Evolutionary conservation across 2,329 filamentous ascomycete genomes (phyloP).

Genomic region (Leptodontidium sp.): DNA sequence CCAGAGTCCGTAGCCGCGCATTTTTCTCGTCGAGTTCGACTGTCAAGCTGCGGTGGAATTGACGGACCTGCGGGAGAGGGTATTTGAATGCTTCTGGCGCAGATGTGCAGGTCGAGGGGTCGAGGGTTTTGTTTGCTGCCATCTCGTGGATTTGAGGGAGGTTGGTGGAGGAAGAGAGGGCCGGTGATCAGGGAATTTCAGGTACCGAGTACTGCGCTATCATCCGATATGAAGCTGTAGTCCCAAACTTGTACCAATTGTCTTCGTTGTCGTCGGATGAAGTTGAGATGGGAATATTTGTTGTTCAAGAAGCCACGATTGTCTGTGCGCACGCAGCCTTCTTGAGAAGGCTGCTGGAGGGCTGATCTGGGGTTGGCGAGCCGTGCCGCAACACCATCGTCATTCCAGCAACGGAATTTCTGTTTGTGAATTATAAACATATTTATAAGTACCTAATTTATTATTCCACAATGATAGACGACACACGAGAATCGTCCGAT

Average conservation of each 20-base stretch:
- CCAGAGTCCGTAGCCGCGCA: constrained; percentile 67
- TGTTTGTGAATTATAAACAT: too few relatives aligned
- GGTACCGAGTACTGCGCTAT: neutral
- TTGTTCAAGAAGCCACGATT: constrained; percentile 16
- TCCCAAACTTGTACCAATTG: neutral
- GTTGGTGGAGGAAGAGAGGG: neutral
- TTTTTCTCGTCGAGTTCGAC: constrained; percentile 69
- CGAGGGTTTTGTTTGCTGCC: constrained; percentile 50
- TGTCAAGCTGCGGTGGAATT: constrained; percentile 68
- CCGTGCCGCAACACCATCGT: neutral
- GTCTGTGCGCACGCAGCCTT: constrained; percentile 20
- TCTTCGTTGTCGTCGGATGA: neutral
- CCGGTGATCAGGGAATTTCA: neutral
- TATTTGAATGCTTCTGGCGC: constrained; percentile 50
- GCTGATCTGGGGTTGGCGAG: neutral
- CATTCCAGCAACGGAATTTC: neutral
- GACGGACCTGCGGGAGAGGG: constrained; percentile 69
- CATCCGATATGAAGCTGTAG: neutral
- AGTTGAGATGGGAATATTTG: neutral
- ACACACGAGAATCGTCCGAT: neutral
- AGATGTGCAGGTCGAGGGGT: constrained; percentile 61
- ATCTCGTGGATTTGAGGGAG: constrained; percentile 24
- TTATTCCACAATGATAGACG: constrained; percentile 18
- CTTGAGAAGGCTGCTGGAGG: constrained; percentile 19
- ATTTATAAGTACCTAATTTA: too few relatives aligned